Evolutionary conservation across 306 rosid genomes (phyloP), one percentile per base, ranked within the genome.

Genomic region (Potentilla sterilis): DNA sequence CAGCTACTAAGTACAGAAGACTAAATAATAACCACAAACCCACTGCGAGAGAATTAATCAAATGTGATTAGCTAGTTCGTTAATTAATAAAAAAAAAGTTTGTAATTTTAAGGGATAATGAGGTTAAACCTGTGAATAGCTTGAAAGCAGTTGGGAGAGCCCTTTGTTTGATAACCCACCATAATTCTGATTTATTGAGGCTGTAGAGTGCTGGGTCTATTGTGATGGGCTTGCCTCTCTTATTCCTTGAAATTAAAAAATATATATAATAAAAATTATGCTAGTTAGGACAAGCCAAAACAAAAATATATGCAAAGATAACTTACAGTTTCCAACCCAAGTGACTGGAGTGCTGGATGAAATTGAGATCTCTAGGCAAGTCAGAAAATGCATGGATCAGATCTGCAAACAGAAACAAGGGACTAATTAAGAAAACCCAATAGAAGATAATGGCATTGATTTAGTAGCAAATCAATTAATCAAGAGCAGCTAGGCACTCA

Each of bases 311-410:
- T 6, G 35, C 19, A 19, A 6, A 28, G 9, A 13, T 13, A 2
- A 19, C 85, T 73, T 59, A 93, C 98, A 85, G 37, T 80, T 93
- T 93, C 98, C 98, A 93, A 73, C 98, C 98, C 94, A 91, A 67
- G 51, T 47, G 90, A 80, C 97, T 89, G 49, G 90, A 77, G 75
- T 93, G 98, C 40, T 94, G 98, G 46, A 94, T 82, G 86, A 94
- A 94, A 82, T 91, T 94, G 72, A 87, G 83, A 83, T 86, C 76
- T 80, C 89, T 88, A 41, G 98, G 94, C 81, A 94, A 59, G 74
- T 77, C 94, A 75, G 92, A 88, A 49, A 94, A 94, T 0, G 91
- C 91, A 70, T 87, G 85, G 5, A 91, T 91, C 87, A 91, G 88
- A 94, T 94, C 97, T 93, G 92, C 24, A 42, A 37, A 11, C 9